Conservation (phyloP, 2,329 filamentous ascomycete species). For the Talaromyces rugulosus region DNA sequence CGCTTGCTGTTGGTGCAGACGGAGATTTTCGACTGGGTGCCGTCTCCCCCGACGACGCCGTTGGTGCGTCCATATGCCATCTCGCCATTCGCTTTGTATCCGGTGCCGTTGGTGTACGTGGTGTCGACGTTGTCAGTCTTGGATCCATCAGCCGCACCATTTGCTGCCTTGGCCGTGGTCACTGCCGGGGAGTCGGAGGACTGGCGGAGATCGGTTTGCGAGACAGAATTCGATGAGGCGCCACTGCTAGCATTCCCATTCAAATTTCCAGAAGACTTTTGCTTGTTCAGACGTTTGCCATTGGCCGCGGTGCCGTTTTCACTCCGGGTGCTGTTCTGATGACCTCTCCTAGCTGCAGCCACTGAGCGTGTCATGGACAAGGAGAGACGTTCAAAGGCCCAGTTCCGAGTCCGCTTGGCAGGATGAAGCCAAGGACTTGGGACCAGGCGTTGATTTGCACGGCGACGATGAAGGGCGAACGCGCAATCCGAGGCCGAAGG, state of each 20-base stretch:
- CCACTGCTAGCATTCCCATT: constrained; percentile 47
- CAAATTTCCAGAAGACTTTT: constrained; percentile 54
- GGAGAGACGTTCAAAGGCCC: constrained; percentile 32
- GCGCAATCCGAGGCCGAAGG: neutral
- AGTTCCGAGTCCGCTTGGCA: constrained; percentile 47
- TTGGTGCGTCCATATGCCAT: constrained; percentile 34
- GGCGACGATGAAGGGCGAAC: neutral
- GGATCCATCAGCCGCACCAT: constrained; percentile 25
- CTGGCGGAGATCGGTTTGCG: constrained; percentile 39
- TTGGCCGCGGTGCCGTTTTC: constrained; percentile 83
- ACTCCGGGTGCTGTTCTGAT: constrained; percentile 65
- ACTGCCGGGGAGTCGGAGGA: constrained; percentile 31
- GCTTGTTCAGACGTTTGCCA: constrained; percentile 62
- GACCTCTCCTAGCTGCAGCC: constrained; percentile 51
- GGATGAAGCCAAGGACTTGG: constrained; percentile 43
- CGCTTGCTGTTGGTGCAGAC: constrained; percentile 27
- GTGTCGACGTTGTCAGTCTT: constrained; percentile 33
- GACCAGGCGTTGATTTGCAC: constrained; percentile 29
- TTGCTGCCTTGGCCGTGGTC: constrained; percentile 21
- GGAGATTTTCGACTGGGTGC: constrained; percentile 29
- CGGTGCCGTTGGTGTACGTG: constrained; percentile 32
- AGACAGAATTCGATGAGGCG: constrained; percentile 33
- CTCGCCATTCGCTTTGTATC: constrained; percentile 30
- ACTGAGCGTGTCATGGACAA: constrained; percentile 49
- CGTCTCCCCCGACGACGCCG: constrained; percentile 27